Evolutionary conservation across 176 grass and related monocot genomes (phyloP), one percentile per base, ranked within the genome.

Genomic region (Triticum timopheevii): DNA sequence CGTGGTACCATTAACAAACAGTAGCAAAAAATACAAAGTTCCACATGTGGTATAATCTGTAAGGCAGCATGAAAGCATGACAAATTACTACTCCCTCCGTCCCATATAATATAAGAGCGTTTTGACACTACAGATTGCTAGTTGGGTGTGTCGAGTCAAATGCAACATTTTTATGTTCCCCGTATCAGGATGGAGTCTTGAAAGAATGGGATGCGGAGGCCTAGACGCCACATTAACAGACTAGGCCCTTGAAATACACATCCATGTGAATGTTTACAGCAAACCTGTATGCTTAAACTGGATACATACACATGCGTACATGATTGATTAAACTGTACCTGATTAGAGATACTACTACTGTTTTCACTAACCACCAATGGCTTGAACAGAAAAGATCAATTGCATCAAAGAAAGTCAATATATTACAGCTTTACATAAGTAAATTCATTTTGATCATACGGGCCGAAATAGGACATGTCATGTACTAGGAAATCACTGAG

Each of bases 1-100:
- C 23, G 11, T 19, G 39, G 25, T 28, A 15, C 17, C 65, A 87
- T 87, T 65, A 84, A 24, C 59, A 78, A 80, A 83, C 72, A 85
- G 76, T 56, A 82, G 82, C 28, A 84, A 34, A 58, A 78, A 73
- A 73, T 31, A 73, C 35, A 49, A 80, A 75, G 15, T 71, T 9
- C 1, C 3, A 45, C n/a, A 61, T 50, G 73, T 33, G 40, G 3
- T 78, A 83, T n/a, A 52, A 52, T 17, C 15, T 52, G 49, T 17
- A 52, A 52, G 15, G 49, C 28, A 11, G 22, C 59, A 38, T 69
- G 13, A 31, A 70, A 62, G 52, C 28, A 19, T 56, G 17, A 50
- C 6, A 52, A 52, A 52, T 62, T 78, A 79, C 72, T 11, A 38
- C 36, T 38, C 36, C 36, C 36, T 38, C 36, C 1, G 6, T 27